Base-by-base conservation (phyloP, 2,329 filamentous ascomycete genomes). In the Cylindrodendrum hubeiense region DNA sequence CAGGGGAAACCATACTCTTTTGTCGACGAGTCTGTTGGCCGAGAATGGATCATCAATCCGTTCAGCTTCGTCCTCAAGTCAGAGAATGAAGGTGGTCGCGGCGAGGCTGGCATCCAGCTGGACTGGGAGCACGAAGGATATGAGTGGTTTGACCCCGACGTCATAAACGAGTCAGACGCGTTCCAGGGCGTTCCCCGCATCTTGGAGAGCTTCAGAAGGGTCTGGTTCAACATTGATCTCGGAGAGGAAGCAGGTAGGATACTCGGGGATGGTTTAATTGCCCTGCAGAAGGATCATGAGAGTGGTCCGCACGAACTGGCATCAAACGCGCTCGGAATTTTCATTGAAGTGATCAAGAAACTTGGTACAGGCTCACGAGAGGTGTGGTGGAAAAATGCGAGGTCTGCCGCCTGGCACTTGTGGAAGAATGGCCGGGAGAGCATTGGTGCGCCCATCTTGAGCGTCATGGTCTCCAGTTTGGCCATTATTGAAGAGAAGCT, bases 361-460 rank as follows among this genome's bases (percentile, higher is more conserved):
- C 77, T 83, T 39, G 74, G 77, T 7, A 52, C 30, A 28, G 73
- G 47, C 1, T 52, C 68, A 10, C 2, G 59, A 72, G 76, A 82
- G 1, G 76, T 75, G 7, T 89, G 88, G 84, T 92, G 89, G 88
- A 76, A 75, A 26, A 83, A 82, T 28, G 74, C 86, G n/a, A 81
- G 87, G 15, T 83, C 87, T 79, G 82, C 81, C 2, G 87, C 84
- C 3, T 92, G 90, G 86, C 87, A 91, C 74, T 78, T 92, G 1
- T 88, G 86, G 77, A 90, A 90, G 71, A 89, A 90, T 58, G 88
- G 89, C 0, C 84, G 89, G n/a, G 88, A 89, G 67, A 89, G 86
- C 74, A 92, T 92, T 89, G 85, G 85, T 1, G 86, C 89, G 0
- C 85, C 89, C 1, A 88, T 91, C 28, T 79, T 87, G 41, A 82